These are phyloP conservation scores for Phytophthora cajani DNA, from an alignment of 352 stramenopile genomes.

Conservation along the genomic window DNA sequence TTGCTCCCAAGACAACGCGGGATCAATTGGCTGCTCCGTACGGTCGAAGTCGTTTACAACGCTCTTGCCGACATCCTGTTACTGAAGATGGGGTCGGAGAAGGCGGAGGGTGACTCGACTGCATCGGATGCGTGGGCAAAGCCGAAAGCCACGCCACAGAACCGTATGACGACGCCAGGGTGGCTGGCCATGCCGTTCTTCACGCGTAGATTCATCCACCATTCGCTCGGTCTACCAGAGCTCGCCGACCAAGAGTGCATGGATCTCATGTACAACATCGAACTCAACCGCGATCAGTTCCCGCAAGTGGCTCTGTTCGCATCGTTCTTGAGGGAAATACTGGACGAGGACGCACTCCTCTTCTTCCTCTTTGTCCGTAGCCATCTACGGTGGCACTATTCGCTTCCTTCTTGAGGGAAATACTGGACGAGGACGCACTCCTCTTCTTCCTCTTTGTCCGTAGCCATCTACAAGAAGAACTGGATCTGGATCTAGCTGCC, in stretches of 20 bases:
- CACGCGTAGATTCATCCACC: slow-evolving; percentile 56
- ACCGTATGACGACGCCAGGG: background rate
- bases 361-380: slow-evolving; percentile 68
- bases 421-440: slow-evolving; percentile 69
- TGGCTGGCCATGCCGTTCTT: slow-evolving; percentile 68
- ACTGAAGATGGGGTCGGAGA: slow-evolving; percentile 13
- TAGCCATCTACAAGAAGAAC: slow-evolving; percentile 47
- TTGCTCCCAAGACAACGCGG: slow-evolving; percentile 47
- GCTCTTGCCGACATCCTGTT: slow-evolving; percentile 38
- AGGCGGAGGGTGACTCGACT: slow-evolving; percentile 1
- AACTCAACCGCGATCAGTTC: slow-evolving; percentile 53
- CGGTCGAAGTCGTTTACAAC: slow-evolving; percentile 78
- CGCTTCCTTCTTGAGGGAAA: slow-evolving; percentile 67
- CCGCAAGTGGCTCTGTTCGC: slow-evolving; percentile 61
- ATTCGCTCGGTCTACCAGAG: slow-evolving; percentile 52
- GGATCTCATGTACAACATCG: slow-evolving; percentile 77
- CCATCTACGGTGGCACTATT: slow-evolving; percentile 59
- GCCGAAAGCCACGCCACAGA: background rate
- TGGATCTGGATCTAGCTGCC: slow-evolving; percentile 58
- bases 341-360: slow-evolving; percentile 66
- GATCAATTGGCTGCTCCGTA: slow-evolving; percentile 67
- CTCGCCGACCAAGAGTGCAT: slow-evolving; percentile 78
- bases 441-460: slow-evolving; percentile 72
- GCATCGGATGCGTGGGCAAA: background rate
- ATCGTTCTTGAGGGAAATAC: slow-evolving; percentile 73